These are phyloP conservation scores for Saksenaea vasiformis DNA, from an alignment of 371 early-diverging fungal species.

Conservation along the genomic window DNA sequence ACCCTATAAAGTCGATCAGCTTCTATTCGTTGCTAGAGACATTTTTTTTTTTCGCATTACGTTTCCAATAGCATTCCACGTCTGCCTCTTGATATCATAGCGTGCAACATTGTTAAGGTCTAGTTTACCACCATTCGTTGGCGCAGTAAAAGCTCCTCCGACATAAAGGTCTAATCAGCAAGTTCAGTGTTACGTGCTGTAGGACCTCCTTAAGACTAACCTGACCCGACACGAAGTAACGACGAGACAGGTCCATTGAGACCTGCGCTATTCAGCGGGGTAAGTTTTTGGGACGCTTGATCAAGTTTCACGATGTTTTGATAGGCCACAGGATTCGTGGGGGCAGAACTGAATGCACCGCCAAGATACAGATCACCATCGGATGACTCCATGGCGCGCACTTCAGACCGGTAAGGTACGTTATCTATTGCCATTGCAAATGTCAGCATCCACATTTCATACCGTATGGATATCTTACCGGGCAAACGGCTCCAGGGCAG, in stretches of 20 bases:
- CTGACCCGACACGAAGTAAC: slow-evolving; percentile 13
- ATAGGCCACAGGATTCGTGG: slow-evolving; percentile 18
- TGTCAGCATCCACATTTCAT: background rate
- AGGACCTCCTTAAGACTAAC: background rate
- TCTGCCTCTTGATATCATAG: slow-evolving; percentile 15
- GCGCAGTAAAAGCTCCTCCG: slow-evolving; percentile 38
- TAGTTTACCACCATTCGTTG: slow-evolving; percentile 1
- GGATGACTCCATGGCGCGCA: slow-evolving; percentile 36
- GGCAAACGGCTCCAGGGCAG: slow-evolving; percentile 25
- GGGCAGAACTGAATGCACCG: slow-evolving; percentile 30
- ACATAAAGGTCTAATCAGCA: slow-evolving; percentile 28
- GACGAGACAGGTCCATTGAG: slow-evolving; percentile 29
- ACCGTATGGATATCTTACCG: slow-evolving; percentile 13
- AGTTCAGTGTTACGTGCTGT: background rate
- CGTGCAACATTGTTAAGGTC: slow-evolving; percentile 25
- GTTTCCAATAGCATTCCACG: slow-evolving; percentile 29
- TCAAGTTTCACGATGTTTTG: slow-evolving; percentile 34
- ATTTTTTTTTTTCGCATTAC: background rate
- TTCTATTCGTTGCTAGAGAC: background rate
- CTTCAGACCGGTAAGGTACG: slow-evolving; percentile 41
- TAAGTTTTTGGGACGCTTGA: slow-evolving; percentile 11
- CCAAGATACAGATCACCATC: slow-evolving; percentile 35
- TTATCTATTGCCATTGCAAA: slow-evolving; percentile 24
- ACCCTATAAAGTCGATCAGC: slow-evolving; percentile 24
- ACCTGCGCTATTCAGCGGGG: slow-evolving; percentile 20